Conservation (phyloP, 805 yeast species). For the Lipomyces chichibuensis region DNA sequence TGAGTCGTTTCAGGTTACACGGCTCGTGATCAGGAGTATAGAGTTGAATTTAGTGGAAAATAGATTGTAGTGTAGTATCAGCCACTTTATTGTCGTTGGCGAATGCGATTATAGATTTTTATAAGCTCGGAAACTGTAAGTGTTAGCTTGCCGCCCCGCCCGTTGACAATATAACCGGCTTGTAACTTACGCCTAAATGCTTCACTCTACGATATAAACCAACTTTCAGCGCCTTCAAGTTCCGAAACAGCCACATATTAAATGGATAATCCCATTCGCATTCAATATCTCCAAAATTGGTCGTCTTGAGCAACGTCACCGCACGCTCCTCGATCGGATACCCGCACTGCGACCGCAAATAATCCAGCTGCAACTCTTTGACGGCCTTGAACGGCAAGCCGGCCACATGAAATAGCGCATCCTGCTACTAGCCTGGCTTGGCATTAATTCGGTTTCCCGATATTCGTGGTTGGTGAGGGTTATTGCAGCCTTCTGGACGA, state of each 20-base stretch:
- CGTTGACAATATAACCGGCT: too few relatives aligned
- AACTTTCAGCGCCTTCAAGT: slow-evolving; percentile 14
- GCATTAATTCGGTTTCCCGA: slow-evolving; percentile 12
- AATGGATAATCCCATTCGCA: slow-evolving; percentile 36
- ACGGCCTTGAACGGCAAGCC: slow-evolving; percentile 27
- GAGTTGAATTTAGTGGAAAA: not conserved
- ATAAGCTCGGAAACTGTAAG: slow-evolving; percentile 28
- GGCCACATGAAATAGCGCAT: slow-evolving; percentile 26
- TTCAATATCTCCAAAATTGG: slow-evolving; percentile 20
- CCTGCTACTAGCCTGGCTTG: slow-evolving; percentile 15
- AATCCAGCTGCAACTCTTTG: slow-evolving; percentile 18
- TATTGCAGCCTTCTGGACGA: slow-evolving; percentile 34
- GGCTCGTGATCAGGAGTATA: too few relatives aligned
- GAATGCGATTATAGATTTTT: slow-evolving; percentile 27
- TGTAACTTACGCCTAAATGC: slow-evolving; percentile 25
- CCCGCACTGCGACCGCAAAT: slow-evolving; percentile 26
- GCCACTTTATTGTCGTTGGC: slow-evolving; percentile 19
- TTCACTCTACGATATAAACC: slow-evolving; percentile 23
- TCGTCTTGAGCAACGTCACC: slow-evolving; percentile 14
- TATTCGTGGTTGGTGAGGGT: slow-evolving; percentile 16
- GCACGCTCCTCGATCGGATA: slow-evolving; percentile 27
- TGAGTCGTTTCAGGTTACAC: too few relatives aligned
- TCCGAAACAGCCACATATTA: slow-evolving; percentile 22
- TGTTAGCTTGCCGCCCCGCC: not conserved
- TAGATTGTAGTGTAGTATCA: slow-evolving; percentile 20